phyloP scores from a whole-genome alignment of 1,284 basidiomycete species.

The Fomitopsis pinicola region DNA sequence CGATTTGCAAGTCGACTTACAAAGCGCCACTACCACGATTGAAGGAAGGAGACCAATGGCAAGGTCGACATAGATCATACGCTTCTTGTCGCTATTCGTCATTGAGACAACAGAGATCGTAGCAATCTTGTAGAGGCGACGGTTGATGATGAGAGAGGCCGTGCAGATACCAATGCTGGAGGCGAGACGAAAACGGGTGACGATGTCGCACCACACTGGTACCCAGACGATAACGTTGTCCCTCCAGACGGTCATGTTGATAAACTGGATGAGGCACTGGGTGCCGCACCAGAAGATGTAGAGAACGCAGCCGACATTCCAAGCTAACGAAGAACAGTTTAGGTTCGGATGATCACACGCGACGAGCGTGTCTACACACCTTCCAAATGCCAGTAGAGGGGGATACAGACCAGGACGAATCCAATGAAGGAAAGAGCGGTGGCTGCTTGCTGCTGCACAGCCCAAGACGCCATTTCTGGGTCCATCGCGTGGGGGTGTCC shows the following conservation, averaged over 20 bases:
- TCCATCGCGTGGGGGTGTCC: conserved; percentile 2
- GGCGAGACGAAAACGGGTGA: conserved; percentile 31
- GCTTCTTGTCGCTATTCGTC: conserved; percentile 28
- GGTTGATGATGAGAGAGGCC: conserved; percentile 44
- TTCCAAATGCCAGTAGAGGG: conserved; percentile 58
- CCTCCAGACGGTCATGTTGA: conserved; percentile 69
- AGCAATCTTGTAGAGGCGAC: conserved; percentile 46
- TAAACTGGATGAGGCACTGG: conserved; percentile 48
- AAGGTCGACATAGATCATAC: conserved; percentile 32
- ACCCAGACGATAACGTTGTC: conserved; percentile 50
- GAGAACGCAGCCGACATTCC: conserved; percentile 55
- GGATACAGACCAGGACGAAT: conserved; percentile 45
- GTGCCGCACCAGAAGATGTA: conserved; percentile 62
- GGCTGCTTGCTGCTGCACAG: not conserved
- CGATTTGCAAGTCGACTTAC: conserved; percentile 23
- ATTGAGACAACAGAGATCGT: conserved; percentile 24
- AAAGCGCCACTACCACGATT: conserved; percentile 28
- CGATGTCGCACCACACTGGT: conserved; percentile 76
- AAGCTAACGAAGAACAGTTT: conserved; percentile 21
- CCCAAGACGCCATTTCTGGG: conserved; percentile 4
- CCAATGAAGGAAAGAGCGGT: conserved; percentile 40
- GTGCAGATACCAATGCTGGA: conserved; percentile 37
- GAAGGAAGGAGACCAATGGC: conserved; percentile 35
- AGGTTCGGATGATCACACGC: not conserved
- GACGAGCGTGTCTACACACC: conserved; percentile 22